A percentile compares a stretch with the other conserved stretches of the same genome.
phyloP scores from a whole-genome alignment of 805 yeast genomes.

The Metschnikowia lochheadii region DNA sequence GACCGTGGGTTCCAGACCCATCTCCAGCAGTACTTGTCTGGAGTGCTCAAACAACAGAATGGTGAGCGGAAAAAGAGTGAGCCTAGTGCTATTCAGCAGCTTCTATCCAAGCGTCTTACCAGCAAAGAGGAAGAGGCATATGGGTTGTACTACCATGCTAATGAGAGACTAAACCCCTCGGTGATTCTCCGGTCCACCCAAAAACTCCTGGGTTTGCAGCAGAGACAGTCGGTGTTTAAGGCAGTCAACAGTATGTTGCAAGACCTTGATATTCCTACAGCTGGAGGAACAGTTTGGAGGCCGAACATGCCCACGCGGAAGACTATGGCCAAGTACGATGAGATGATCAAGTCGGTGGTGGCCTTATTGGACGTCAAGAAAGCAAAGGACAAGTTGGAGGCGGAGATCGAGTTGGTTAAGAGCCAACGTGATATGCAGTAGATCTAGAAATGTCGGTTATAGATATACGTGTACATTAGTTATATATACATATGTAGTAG shows the following conservation, averaged over 20 bases:
- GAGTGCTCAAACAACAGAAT: constrained; percentile 33
- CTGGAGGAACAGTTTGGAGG: constrained; percentile 47
- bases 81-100: constrained; percentile 37
- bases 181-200: constrained; percentile 73
- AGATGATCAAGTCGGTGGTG: constrained; percentile 62
- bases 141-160: constrained; percentile 74
- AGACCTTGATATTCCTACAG: constrained; percentile 72
- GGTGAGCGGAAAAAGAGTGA: constrained; percentile 27
- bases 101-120: constrained; percentile 54
- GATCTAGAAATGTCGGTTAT: neutral
- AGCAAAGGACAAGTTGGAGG: constrained; percentile 81
- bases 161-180: constrained; percentile 70
- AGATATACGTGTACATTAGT: neutral
- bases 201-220: constrained; percentile 40
- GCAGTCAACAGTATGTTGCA: constrained; percentile 66
- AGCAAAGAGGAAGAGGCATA: constrained; percentile 78
- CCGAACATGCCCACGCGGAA: constrained; percentile 86
- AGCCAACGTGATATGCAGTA: constrained; percentile 35
- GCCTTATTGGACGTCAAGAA: constrained; percentile 77
- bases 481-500: neutral
- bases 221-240: constrained; percentile 70
- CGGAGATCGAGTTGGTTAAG: constrained; percentile 53
- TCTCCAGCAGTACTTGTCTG: constrained; percentile 40
- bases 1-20: constrained; percentile 43
- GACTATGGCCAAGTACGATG: constrained; percentile 74